Evolutionary conservation across 768 basidiomycete species (phyloP), one percentile per base, ranked within the genome.

Genomic region (Hygrophoropsis aurantiaca): DNA sequence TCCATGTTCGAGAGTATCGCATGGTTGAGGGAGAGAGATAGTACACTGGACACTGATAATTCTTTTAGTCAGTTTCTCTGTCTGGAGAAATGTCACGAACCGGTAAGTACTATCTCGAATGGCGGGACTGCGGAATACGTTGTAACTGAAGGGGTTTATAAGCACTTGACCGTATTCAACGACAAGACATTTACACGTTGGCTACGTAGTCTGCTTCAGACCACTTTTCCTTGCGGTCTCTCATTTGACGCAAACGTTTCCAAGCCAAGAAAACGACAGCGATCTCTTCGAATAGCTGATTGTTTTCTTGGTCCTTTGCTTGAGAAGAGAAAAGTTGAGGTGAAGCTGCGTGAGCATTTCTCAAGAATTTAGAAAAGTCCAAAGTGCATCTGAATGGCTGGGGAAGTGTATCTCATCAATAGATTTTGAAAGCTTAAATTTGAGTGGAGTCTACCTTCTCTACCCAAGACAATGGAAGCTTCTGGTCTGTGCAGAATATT

Each of bases 141-240:
- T 74, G 47, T 81, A 80, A 5, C 77, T 78, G 46, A 33, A 20
- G 20, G 21, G 20, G 25, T 16, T 18, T 45, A 37, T 46, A 38
- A 19, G 35, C 24, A 44, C n/a, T 9, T 18, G 11, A 25, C 23
- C 20, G 25, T 40, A 15, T 19, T n/a, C 25, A 20, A 18, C 16
- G 16, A 2, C 23, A 10, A 42, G 46, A 34, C 9, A 61, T 77
- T 40, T 58, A 82, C 77, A 81, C 78, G 41, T 75, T 77, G n/a
- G 73, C 71, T 13, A 70, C 77, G 47, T 71, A 79, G 50, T 80
- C 80, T 1, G 79, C 76, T 52, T 82, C 80, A 2, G 75, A 78
- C 64, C 71, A 74, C 54, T 68, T 78, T 43, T 77, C 73, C 16
- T 68, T 69, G 5, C 70, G 69, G 5, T 59, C 58, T n/a, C 61